Evolutionary conservation across 75 land plant genomes (phyloP).

Genomic region (Azolla pinnata): DNA sequence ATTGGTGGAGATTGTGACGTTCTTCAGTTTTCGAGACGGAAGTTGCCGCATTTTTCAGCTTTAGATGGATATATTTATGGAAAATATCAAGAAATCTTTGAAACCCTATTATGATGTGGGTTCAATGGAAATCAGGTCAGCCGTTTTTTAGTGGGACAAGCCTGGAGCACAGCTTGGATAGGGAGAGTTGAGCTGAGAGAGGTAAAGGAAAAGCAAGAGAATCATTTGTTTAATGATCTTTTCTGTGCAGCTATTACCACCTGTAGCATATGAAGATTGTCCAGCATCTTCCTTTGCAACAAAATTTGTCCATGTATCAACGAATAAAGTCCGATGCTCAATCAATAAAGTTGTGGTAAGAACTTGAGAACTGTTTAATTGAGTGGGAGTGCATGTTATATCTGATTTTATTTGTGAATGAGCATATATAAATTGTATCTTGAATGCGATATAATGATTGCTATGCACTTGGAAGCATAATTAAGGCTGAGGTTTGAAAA

Average conservation of each 20-base stretch:
- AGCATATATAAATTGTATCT: too few relatives aligned
- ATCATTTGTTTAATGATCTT: not conserved
- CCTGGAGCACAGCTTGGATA: not conserved
- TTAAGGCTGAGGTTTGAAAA: too few relatives aligned
- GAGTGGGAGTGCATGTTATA: not conserved
- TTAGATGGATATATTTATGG: too few relatives aligned
- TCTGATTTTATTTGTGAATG: not conserved
- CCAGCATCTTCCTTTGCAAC: slow-evolving; percentile 93
- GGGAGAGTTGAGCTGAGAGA: slow-evolving; percentile 1
- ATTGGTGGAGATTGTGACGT: too few relatives aligned
- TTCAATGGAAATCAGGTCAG: too few relatives aligned
- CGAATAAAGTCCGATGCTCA: slow-evolving; percentile 92
- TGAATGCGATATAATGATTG: too few relatives aligned
- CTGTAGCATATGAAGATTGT: slow-evolving; percentile 84
- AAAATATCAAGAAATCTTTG: too few relatives aligned
- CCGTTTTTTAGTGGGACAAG: too few relatives aligned
- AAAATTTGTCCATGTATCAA: slow-evolving; percentile 95
- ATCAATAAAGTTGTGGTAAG: slow-evolving; percentile 92
- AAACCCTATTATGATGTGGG: too few relatives aligned
- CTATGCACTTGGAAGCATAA: too few relatives aligned
- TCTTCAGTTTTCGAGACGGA: too few relatives aligned
- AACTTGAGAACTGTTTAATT: not conserved
- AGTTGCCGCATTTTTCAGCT: too few relatives aligned
- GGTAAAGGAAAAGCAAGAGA: slow-evolving; percentile 1
- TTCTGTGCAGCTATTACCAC: slow-evolving; percentile 84